Base-by-base conservation (phyloP, 768 basidiomycete species). In the Hygrophorus pudorinus region DNA sequence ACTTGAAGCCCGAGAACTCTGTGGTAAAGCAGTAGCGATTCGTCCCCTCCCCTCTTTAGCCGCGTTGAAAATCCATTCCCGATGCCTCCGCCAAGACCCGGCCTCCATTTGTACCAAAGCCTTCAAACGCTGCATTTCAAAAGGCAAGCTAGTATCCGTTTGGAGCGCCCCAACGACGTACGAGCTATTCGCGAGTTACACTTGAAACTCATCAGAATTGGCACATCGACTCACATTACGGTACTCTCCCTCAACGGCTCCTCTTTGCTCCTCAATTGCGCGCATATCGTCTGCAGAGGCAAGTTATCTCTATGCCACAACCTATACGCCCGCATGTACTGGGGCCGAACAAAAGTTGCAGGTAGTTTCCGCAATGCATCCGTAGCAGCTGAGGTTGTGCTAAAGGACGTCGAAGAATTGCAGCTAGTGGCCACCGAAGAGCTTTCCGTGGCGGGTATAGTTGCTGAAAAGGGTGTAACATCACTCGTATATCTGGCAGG, bases 241-340 rank as follows among this genome's bases (percentile, higher is more conserved):
- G 65, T 64, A 1, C 46, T 32, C 12, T 49, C 53, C 41, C 59
- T 57, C 37, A 66, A 48, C 12, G 51, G 53, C 32, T 48, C 45
- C 12, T 43, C 47, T 21, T 44, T 41, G 8, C 51, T 47, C 28
- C 56, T 51, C 41, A 66, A 49, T 18, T 54, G 55, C 2, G 37
- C 40, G 42, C 62, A 59, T 58, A 66, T 63, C 38, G 49, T 50
- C 9, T 63, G 55, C n/a, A 66, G 18, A 16, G 42, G 18, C 45
- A 64, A 53, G 8, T 51, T 48, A 11, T 48, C 50, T 12, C 56
- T 53, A 41, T 60, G 51, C 65, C 65, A 66, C 44, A 55, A 48
- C 18, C 56, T 54, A 42, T 65, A 63, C n/a, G 64, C 63, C 16
- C 64, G 62, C 17, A 62, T 52, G 38, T 57, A 53, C 35, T 64